phyloP scores from a whole-genome alignment of 352 stramenopile species.

The Pythium apleroticum region DNA sequence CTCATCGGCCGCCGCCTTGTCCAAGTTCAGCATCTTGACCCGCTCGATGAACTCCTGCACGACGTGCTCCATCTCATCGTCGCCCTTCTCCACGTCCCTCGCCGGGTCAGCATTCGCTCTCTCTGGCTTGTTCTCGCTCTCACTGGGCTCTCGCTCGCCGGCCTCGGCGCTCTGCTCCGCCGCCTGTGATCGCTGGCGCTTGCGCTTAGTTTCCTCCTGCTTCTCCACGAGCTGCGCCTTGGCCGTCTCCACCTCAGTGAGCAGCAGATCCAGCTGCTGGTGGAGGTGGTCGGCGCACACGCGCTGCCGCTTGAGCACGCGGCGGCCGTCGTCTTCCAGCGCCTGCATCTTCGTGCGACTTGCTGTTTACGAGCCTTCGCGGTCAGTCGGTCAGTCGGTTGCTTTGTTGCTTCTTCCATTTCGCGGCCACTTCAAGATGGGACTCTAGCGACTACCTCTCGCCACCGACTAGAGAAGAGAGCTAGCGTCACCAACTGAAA shows the following conservation, averaged over 20 bases:
- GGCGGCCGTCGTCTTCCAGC: conserved; percentile 56
- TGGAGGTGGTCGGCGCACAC: conserved; percentile 60
- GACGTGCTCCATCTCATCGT: conserved; percentile 66
- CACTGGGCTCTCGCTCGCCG: conserved; percentile 16
- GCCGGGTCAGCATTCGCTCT: conserved; percentile 6
- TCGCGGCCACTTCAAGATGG: conserved; percentile 31
- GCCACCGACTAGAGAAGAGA: conserved; percentile 15
- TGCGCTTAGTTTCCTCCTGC: conserved; percentile 60
- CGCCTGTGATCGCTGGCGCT: conserved; percentile 38
- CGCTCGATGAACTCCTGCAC: conserved; percentile 67
- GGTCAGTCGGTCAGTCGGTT: too few relatives aligned
- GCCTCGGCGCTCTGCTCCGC: conserved; percentile 18
- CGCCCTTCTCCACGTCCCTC: conserved; percentile 40
- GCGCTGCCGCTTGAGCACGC: conserved; percentile 75
- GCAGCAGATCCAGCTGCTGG: conserved; percentile 57
- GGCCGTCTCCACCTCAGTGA: conserved; percentile 56
- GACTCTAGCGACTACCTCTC: conserved; percentile 16
- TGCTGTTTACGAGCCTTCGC: not conserved
- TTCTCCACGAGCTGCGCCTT: conserved; percentile 59
- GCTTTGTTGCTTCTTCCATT: conserved; percentile 20
- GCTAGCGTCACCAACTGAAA: conserved; percentile 19
- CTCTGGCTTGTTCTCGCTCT: conserved; percentile 27
- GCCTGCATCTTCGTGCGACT: conserved; percentile 41
- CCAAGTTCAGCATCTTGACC: conserved; percentile 63
- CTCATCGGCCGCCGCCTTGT: conserved; percentile 69